These are phyloP conservation scores for Dactylellina cionopaga DNA, from an alignment of 2,329 filamentous ascomycete species.

Conservation along the genomic window DNA sequence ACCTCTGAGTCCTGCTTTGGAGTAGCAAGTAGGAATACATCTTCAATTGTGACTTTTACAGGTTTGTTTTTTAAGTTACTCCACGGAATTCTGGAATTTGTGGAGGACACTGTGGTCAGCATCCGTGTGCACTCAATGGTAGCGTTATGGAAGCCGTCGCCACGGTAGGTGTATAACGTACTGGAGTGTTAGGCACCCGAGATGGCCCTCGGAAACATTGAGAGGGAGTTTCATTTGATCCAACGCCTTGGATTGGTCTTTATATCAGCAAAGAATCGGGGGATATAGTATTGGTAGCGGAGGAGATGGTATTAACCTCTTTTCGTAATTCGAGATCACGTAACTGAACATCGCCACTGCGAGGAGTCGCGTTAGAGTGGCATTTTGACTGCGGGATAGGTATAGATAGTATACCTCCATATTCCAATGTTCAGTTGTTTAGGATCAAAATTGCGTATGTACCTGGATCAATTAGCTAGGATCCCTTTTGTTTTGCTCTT, in stretches of 20 bases:
- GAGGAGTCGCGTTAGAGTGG: slow-evolving; percentile 4
- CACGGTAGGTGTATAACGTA: slow-evolving; percentile 25
- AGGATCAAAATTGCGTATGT: slow-evolving; percentile 97
- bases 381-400: background rate
- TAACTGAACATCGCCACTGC: slow-evolving; percentile 89
- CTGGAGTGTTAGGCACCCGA: slow-evolving; percentile 84
- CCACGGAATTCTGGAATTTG: slow-evolving; percentile 80
- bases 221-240: slow-evolving; percentile 96
- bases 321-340: slow-evolving; percentile 89
- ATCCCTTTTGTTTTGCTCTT: background rate
- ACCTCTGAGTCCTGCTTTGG: slow-evolving; percentile 89
- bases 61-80: slow-evolving; percentile 94
- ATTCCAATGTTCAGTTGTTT: slow-evolving; percentile 98
- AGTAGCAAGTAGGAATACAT: slow-evolving; percentile 94
- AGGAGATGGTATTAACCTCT: slow-evolving; percentile 60
- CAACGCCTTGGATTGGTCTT: slow-evolving; percentile 71
- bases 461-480: slow-evolving; percentile 48
- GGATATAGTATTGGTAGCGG: background rate
- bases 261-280: background rate
- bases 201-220: slow-evolving; percentile 94
- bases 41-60: slow-evolving; percentile 92
- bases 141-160: background rate
- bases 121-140: background rate
- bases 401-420: slow-evolving; percentile 69
- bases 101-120: background rate